Evolutionary conservation across 257 asterid genomes (phyloP), one percentile per base, ranked within the genome.

Genomic region (Perilla frutescens): DNA sequence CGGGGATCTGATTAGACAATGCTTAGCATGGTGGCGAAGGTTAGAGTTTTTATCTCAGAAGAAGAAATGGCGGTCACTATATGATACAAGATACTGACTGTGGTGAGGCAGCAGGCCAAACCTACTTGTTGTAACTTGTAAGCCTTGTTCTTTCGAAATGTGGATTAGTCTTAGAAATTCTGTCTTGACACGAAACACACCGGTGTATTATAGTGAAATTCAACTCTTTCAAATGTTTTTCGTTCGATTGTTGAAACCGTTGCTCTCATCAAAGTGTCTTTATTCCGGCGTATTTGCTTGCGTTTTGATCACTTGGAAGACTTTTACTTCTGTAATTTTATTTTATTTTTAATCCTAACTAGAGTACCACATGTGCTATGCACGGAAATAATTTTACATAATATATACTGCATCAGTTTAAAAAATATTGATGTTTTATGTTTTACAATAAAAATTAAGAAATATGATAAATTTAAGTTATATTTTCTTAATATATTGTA

Each of bases 121-220:
- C 78, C 73, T 54, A 71, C 72, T 53, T 69, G 67, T 81, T 81
- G 70, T 58, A 75, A 75, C 76, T 59, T 79, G 71, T 61, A 65
- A 79, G 74, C 80, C 59, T 66, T 70, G 68, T 79, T 76, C 41
- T 57, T 70, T 71, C 65, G 66, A 75, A 62, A 64, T 74, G 82
- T 83, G 80, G 77, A 83, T 71, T 75, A 51, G 51, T 54, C 63
- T 68, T 14, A 53, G 48, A 56, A 48, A 49, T 6, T 59, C 10
- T 41, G 65, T 50, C 55, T 44, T 43, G 50, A 68, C 62, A 53
- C 40, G 58, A 36, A 7, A 45, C 4, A 8, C 14, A 8, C 14
- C 34, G 8, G 66, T 66, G 79, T 80, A 66, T 63, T 72, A 76
- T 83, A 77, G 77, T 77, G 57, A 40, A 73, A 50, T 31, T 77